A percentile compares a stretch with the other conserved stretches of the same genome.
These are phyloP conservation scores for Chionographis japonica DNA, from an alignment of 106 monocot genomes.

Conservation along the genomic window DNA sequence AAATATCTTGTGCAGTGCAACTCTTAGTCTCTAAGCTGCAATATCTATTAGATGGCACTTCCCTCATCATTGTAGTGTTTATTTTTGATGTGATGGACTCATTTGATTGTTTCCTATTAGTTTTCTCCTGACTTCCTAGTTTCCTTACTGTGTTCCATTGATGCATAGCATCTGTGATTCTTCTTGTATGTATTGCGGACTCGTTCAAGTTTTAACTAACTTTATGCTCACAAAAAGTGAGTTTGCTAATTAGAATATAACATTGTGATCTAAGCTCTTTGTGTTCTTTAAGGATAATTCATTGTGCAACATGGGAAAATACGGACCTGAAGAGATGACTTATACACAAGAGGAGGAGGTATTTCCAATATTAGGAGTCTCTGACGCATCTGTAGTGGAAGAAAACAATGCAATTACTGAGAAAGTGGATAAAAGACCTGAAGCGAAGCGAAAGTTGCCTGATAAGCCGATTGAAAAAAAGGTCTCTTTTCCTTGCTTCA, in stretches of 20 bases:
- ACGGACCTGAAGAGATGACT: slow-evolving; percentile 79
- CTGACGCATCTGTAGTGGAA: slow-evolving; percentile 29
- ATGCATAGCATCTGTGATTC: no score
- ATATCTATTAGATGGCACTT: no score
- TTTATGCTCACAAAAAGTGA: no score
- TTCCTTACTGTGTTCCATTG: no score
- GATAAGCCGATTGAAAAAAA: slow-evolving; percentile 81
- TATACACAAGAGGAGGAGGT: slow-evolving; percentile 74
- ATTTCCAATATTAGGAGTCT: slow-evolving; percentile 32
- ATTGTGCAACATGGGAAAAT: slow-evolving; percentile 20
- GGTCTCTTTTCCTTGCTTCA: slow-evolving; percentile 27
- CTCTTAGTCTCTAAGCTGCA: no score
- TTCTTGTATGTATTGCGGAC: no score
- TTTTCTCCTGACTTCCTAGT: no score
- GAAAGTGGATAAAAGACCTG: slow-evolving; percentile 33
- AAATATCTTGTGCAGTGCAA: no score
- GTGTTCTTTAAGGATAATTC: slow-evolving; percentile 39
- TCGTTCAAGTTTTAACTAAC: no score
- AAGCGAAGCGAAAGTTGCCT: slow-evolving; percentile 57
- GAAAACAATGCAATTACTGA: slow-evolving; percentile 23
- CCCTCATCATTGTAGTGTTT: no score
- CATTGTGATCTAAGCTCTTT: slow-evolving; percentile 6
- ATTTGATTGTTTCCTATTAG: no score
- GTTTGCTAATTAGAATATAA: not conserved
- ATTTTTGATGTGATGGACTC: no score